A percentile compares a stretch with the other conserved stretches of the same genome.
phyloP scores from a whole-genome alignment of 768 basidiomycete genomes.

The Lentinus tigrinus region DNA sequence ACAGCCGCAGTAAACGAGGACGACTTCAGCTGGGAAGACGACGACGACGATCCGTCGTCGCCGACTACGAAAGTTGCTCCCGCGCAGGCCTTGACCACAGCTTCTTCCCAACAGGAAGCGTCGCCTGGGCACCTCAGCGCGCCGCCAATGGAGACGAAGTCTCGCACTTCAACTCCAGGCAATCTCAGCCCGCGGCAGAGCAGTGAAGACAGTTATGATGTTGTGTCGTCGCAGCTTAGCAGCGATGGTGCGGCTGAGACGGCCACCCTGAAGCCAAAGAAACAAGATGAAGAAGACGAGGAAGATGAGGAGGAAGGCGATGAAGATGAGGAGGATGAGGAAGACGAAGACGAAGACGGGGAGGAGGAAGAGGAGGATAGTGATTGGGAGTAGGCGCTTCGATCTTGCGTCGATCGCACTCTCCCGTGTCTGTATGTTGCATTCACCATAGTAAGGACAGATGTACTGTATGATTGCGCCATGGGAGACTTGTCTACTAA shows the following conservation, averaged over 20 bases:
- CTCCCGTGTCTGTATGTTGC: background rate
- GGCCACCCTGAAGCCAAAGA: background rate
- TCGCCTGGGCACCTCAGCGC: background rate
- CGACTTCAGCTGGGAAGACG: conserved; percentile 90
- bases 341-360: conserved; percentile 2
- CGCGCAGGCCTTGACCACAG: background rate
- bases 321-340: conserved; percentile 1
- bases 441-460: too few relatives aligned
- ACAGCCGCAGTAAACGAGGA: conserved; percentile 67
- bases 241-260: conserved; percentile 16
- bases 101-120: background rate
- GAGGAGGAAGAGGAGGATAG: conserved; percentile 17
- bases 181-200: conserved; percentile 29
- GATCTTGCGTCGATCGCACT: background rate
- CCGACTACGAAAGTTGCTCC: conserved; percentile 5
- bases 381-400: conserved; percentile 23
- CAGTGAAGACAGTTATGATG: conserved; percentile 37
- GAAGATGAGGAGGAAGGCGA: conserved; percentile 19
- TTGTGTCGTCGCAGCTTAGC: conserved; percentile 35
- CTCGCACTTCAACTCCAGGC: conserved; percentile 22
- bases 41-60: conserved; percentile 64
- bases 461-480: background rate
- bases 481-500: too few relatives aligned
- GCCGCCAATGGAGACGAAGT: conserved; percentile 11
- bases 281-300: background rate